These are phyloP conservation scores for Pestalotiopsis sp. DNA, from an alignment of 2,329 filamentous ascomycete species.

Conservation along the genomic window DNA sequence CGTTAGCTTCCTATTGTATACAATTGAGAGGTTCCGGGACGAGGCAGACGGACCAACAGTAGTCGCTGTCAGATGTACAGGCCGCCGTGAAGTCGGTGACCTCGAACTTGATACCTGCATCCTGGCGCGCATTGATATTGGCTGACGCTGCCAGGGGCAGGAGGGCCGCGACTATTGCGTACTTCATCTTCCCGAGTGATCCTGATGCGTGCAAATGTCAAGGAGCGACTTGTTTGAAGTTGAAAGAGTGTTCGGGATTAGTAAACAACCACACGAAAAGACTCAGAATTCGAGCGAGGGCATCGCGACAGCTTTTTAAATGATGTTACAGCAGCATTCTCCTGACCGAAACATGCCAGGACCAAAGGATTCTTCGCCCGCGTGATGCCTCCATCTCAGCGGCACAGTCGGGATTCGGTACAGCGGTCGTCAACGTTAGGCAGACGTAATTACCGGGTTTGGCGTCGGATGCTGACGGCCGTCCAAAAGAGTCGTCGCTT, in stretches of 20 bases:
- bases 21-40: neutral
- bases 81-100: neutral
- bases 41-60: neutral
- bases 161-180: constrained; percentile 4
- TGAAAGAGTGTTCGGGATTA: neutral
- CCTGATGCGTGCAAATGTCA: neutral
- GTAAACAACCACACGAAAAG: neutral
- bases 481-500: neutral
- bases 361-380: neutral
- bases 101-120: neutral
- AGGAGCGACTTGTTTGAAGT: neutral
- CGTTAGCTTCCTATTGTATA: neutral
- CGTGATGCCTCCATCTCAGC: neutral
- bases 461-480: neutral
- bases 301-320: neutral
- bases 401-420: neutral
- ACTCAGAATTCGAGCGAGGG: neutral
- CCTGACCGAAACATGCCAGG: neutral
- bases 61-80: neutral
- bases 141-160: constrained; percentile 12
- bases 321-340: neutral
- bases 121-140: neutral
- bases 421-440: neutral
- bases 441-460: neutral
- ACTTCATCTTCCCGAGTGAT: constrained; percentile 11